Base-by-base conservation (phyloP, 768 basidiomycete species). In the Gloeophyllum trabeum region DNA sequence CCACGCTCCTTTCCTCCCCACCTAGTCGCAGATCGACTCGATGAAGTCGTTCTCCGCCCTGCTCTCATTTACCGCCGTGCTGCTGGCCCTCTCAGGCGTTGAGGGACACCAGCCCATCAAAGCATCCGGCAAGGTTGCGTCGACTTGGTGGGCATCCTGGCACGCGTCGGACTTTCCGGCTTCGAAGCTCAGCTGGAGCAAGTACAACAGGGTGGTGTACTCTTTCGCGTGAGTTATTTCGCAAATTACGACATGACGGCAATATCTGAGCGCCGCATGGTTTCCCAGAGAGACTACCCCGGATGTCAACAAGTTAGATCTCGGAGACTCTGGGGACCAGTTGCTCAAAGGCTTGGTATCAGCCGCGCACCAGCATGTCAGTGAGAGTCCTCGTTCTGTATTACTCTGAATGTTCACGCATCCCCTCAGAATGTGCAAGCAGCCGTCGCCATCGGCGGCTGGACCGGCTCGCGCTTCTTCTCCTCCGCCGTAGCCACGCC, bases 391-490 rank as follows among this genome's bases (percentile, higher is more conserved):
- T 24, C 7, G 19, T 24, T 7, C 6, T 23, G 5, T 24, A 5
- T 26, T 23, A 19, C 39, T n/a, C n/a, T n/a, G 16, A 19, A 24
- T 40, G 39, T 20, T 18, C 36, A 1, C 22, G 2, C 10, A 14
- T 6, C 10, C 24, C 32, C 4, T 6, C 16, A 51, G 49, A 14
- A 21, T 7, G 50, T 51, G 35, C n/a, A 20, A n/a, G 41, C 48
- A 6, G 13, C 48, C 0, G 2, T 50, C 19, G 41, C 49, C 6
- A 4, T 82, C 22, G 82, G 81, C 37, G 82, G 81, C 10, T 83
- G 79, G 79, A 70, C 66, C 3, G 80, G 79, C 5, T 77, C 75
- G 1, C 58, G 61, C 10, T 81, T 66, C 58, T 85, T 73, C 61
- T 83, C 81, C 0, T 40, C 54, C 22, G 35, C 61, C 64, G 74